Conservation (phyloP, 768 basidiomycete genomes). For the Rhizopogon sp. region DNA sequence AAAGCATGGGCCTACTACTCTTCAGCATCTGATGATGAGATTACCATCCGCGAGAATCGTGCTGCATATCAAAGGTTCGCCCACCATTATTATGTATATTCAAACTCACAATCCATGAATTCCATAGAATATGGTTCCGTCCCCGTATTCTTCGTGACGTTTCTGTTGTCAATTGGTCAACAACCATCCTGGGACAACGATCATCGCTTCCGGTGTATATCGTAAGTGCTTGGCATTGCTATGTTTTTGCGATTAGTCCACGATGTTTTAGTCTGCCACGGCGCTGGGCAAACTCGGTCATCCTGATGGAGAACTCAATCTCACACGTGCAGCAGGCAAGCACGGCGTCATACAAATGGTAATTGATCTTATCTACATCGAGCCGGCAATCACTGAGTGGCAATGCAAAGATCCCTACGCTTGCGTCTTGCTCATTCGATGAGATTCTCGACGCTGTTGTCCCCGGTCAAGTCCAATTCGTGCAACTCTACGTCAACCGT, state of each 20-base stretch:
- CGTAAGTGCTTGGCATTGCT: conserved; percentile 30
- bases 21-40: conserved; percentile 95
- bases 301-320: conserved; percentile 88
- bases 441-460: conserved; percentile 86
- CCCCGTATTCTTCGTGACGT: conserved; percentile 85
- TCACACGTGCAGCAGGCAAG: conserved; percentile 86
- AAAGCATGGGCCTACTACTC: conserved; percentile 98
- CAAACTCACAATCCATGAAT: neutral
- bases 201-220: conserved; percentile 80
- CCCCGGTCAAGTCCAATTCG: conserved; percentile 76
- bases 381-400: neutral
- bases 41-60: conserved; percentile 85
- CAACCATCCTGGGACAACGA: conserved; percentile 72
- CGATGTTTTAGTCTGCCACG: conserved; percentile 57
- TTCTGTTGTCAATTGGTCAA: conserved; percentile 80
- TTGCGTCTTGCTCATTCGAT: conserved; percentile 94
- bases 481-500: conserved; percentile 90
- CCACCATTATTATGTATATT: neutral
- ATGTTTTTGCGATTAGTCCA: conserved; percentile 5
- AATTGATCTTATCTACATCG: neutral
- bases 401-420: conserved; percentile 77
- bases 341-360: conserved; percentile 76
- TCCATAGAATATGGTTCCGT: conserved; percentile 80
- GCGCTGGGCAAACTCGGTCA: conserved; percentile 93
- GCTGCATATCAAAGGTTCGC: conserved; percentile 81